Percentiles rank a stretch among this genome's conserved stretches.
Conservation (phyloP, 495 filamentous ascomycete genomes). For the Podospora fimiseda region DNA sequence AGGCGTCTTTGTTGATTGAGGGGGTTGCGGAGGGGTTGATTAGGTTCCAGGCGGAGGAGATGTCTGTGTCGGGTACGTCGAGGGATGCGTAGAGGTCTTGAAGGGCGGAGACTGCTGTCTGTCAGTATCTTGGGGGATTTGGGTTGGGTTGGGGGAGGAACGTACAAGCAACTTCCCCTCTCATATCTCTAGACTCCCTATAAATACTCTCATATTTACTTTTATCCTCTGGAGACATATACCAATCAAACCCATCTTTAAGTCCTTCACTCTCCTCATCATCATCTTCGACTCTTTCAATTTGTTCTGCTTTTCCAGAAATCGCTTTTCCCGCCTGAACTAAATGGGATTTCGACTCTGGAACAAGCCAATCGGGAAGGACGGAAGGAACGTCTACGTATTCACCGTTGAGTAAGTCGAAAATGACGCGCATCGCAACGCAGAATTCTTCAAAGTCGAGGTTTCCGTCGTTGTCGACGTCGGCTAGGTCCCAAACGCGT, state of each 20-base stretch:
- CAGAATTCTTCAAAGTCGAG: slow-evolving; percentile 99
- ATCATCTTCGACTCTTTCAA: slow-evolving; percentile 74
- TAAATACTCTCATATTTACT: slow-evolving; percentile 95
- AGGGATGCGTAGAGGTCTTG: slow-evolving; percentile 81
- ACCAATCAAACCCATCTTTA: slow-evolving; percentile 98
- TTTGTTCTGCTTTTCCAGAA: slow-evolving; percentile 63
- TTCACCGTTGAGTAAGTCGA: slow-evolving; percentile 95
- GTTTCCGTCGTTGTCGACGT: slow-evolving; percentile 93
- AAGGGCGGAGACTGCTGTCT: slow-evolving; percentile 60
- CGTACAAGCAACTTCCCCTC: slow-evolving; percentile 78
- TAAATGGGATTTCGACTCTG: slow-evolving; percentile 92
- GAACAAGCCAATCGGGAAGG: slow-evolving; percentile 92
- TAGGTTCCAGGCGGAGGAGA: slow-evolving; percentile 92
- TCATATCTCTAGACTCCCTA: slow-evolving; percentile 73
- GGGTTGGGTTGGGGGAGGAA: background rate
- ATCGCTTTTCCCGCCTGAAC: slow-evolving; percentile 84
- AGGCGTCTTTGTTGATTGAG: slow-evolving; percentile 88
- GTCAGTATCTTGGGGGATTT: background rate
- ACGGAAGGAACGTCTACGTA: slow-evolving; percentile 73
- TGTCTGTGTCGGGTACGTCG: slow-evolving; percentile 91
- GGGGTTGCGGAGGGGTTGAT: slow-evolving; percentile 77
- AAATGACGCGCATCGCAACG: slow-evolving; percentile 95
- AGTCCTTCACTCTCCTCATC: slow-evolving; percentile 82
- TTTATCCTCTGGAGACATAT: slow-evolving; percentile 89
- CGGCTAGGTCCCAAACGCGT: slow-evolving; percentile 93